Conservation (phyloP, 257 asterid species). For the Buddleja alternifolia region DNA sequence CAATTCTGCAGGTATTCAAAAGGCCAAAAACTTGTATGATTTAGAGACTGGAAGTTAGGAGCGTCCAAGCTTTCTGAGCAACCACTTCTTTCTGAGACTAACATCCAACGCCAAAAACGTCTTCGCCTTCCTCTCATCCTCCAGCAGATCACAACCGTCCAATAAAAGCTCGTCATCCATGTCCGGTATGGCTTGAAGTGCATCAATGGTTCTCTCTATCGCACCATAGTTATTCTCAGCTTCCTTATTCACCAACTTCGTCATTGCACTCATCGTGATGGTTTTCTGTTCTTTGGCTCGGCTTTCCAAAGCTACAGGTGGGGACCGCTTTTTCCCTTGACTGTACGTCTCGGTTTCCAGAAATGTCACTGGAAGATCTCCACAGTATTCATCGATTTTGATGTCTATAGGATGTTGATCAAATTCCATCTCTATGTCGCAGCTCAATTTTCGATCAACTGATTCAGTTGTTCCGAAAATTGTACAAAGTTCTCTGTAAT, state of each 20-base stretch:
- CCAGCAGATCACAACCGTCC: constrained; percentile 51
- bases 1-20: neutral
- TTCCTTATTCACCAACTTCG: constrained; percentile 26
- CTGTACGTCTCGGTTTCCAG: constrained; percentile 21
- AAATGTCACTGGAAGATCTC: constrained; percentile 33
- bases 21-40: neutral
- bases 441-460: constrained; percentile 26
- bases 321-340: constrained; percentile 29
- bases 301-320: constrained; percentile 14
- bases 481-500: constrained; percentile 27
- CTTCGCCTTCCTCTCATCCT: constrained; percentile 52
- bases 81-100: constrained; percentile 45
- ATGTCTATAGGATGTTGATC: constrained; percentile 26
- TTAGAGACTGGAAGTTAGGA: neutral
- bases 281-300: constrained; percentile 34
- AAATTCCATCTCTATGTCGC: constrained; percentile 25
- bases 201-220: constrained; percentile 39
- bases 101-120: constrained; percentile 52
- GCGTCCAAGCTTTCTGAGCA: constrained; percentile 47
- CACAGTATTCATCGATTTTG: constrained; percentile 31
- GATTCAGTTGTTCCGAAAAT: constrained; percentile 36
- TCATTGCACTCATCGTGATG: neutral
- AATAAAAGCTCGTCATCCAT: constrained; percentile 45
- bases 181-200: constrained; percentile 47
- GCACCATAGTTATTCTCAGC: constrained; percentile 15